phyloP scores from a whole-genome alignment of 164 flowering plant genomes.

The Dillenia turbinata region DNA sequence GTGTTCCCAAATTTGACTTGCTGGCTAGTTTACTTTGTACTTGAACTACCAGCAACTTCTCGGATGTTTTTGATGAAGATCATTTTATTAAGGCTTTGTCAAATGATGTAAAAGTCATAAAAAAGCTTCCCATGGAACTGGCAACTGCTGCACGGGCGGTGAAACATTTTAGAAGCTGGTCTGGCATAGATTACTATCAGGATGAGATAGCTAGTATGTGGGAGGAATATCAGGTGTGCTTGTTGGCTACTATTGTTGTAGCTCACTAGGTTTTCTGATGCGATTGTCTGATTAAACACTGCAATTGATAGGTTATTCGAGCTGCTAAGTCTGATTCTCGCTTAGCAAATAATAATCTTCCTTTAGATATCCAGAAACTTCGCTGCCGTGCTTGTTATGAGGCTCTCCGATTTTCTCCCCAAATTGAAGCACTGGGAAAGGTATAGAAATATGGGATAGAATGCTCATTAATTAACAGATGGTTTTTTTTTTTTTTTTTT shows the following conservation, averaged over 20 bases:
- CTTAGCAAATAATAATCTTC: slow-evolving; percentile 85
- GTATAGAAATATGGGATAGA: slow-evolving; percentile 29
- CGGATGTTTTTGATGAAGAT: slow-evolving; percentile 90
- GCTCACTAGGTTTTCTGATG: background rate
- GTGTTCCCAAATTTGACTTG: background rate
- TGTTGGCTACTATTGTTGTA: background rate
- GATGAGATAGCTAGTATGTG: slow-evolving; percentile 79
- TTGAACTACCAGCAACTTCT: slow-evolving; percentile 74
- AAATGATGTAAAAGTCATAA: slow-evolving; percentile 69
- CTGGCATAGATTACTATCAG: slow-evolving; percentile 81
- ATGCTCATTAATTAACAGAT: background rate
- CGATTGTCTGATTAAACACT: slow-evolving; percentile 3
- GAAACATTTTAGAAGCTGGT: slow-evolving; percentile 90
- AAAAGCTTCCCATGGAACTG: slow-evolving; percentile 75
- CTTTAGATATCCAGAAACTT: slow-evolving; percentile 85
- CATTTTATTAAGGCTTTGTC: slow-evolving; percentile 69
- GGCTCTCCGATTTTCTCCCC: slow-evolving; percentile 90
- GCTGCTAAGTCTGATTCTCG: slow-evolving; percentile 98
- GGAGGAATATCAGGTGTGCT: slow-evolving; percentile 70
- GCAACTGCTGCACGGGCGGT: slow-evolving; percentile 49
- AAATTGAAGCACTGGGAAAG: slow-evolving; percentile 90
- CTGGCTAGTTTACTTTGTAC: background rate
- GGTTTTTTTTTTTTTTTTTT: background rate
- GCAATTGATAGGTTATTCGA: slow-evolving; percentile 62
- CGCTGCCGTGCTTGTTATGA: slow-evolving; percentile 92